These are phyloP conservation scores for Casuarina cunninghamiana DNA, from an alignment of 306 rosid species.

Conservation along the genomic window DNA sequence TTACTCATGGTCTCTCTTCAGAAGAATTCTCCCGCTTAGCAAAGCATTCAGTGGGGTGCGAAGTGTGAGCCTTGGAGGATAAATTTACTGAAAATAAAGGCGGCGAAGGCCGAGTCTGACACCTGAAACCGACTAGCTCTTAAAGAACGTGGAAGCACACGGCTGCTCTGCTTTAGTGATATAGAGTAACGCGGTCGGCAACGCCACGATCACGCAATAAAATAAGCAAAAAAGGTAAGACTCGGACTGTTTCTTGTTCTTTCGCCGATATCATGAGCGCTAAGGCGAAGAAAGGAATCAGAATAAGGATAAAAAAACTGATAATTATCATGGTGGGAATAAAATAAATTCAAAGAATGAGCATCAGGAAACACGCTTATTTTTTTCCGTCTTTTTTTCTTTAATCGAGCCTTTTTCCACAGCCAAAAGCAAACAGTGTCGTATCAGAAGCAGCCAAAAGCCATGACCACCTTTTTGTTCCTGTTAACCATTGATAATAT, in stretches of 20 bases:
- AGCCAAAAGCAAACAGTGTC: too few relatives aligned
- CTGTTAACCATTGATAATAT: too few relatives aligned
- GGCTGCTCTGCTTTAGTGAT: not conserved
- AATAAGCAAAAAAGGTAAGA: not conserved
- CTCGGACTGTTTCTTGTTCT: not conserved
- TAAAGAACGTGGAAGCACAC: not conserved
- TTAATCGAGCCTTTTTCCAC: too few relatives aligned
- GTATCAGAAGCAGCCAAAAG: too few relatives aligned
- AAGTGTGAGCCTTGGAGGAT: not conserved
- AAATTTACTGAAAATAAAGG: not conserved
- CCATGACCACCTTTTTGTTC: too few relatives aligned
- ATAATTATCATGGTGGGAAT: too few relatives aligned
- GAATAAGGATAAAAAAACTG: too few relatives aligned
- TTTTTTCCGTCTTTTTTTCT: too few relatives aligned
- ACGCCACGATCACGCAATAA: not conserved
- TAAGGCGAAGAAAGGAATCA: too few relatives aligned
- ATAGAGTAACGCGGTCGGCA: not conserved
- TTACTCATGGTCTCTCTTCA: slow-evolving; percentile 41
- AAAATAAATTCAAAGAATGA: too few relatives aligned
- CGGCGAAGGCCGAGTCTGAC: not conserved
- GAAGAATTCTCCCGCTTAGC: not conserved
- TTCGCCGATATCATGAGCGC: too few relatives aligned
- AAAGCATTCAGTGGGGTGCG: not conserved
- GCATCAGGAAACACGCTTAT: too few relatives aligned
- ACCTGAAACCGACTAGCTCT: not conserved